Conservation (phyloP, 768 basidiomycete genomes). For the Suillus brevipes region DNA sequence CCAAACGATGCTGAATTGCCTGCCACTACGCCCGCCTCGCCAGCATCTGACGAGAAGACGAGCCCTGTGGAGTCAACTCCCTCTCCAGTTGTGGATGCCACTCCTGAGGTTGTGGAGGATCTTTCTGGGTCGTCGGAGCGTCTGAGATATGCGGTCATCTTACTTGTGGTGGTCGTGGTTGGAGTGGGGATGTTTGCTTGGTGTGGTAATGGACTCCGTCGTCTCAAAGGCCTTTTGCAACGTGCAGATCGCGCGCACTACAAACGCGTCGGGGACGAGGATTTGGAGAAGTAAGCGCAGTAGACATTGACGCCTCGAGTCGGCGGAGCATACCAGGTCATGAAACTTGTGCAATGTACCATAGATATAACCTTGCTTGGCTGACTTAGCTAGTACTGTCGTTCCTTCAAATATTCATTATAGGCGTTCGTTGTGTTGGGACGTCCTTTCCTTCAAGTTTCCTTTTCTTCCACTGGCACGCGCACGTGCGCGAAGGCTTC, state of each 20-base stretch:
- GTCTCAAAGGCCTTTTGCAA: constrained; percentile 42
- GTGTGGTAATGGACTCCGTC: constrained; percentile 50
- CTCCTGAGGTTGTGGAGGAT: constrained; percentile 16
- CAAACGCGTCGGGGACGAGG: constrained; percentile 49
- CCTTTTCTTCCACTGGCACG: neutral
- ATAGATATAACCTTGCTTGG: neutral
- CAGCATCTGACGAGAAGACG: constrained; percentile 10
- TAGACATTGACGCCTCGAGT: neutral
- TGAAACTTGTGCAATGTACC: neutral
- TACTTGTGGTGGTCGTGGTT: constrained; percentile 44
- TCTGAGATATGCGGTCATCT: constrained; percentile 23
- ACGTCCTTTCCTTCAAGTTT: neutral
- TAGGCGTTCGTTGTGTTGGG: neutral
- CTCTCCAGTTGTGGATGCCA: constrained; percentile 7
- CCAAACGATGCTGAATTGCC: constrained; percentile 17
- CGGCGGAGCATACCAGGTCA: neutral
- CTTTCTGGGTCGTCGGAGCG: constrained; percentile 4
- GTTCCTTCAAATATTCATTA: neutral
- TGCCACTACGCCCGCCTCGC: constrained; percentile 9
- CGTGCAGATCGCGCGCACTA: constrained; percentile 39
- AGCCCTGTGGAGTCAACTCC: constrained; percentile 2
- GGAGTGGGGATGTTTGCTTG: constrained; percentile 47
- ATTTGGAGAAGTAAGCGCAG: constrained; percentile 47
- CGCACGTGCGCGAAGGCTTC: neutral
- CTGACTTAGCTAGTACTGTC: neutral